These are phyloP conservation scores for Chionographis japonica DNA, from an alignment of 106 monocot genomes.

Conservation along the genomic window DNA sequence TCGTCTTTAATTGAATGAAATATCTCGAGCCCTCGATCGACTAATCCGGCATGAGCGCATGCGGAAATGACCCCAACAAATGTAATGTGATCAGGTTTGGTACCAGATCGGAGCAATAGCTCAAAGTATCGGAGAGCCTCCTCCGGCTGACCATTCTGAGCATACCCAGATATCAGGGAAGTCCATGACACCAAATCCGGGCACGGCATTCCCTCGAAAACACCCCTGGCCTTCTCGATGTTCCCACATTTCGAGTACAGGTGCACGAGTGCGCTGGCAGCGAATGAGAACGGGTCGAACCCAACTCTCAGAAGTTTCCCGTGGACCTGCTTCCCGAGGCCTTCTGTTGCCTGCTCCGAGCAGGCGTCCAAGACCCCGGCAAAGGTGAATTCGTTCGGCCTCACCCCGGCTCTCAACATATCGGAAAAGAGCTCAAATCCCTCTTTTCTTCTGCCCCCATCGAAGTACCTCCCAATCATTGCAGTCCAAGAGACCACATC, in stretches of 20 bases:
- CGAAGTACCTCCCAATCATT: constrained; percentile 67
- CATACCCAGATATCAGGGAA: constrained; percentile 44
- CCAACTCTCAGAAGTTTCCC: constrained; percentile 35
- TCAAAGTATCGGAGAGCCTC: constrained; percentile 40
- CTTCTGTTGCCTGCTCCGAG: constrained; percentile 35
- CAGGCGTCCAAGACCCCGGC: constrained; percentile 41
- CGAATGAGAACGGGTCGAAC: constrained; percentile 27
- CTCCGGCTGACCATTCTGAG: constrained; percentile 60
- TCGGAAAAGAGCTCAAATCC: constrained; percentile 38
- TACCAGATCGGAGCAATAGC: constrained; percentile 32
- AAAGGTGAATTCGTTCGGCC: constrained; percentile 65
- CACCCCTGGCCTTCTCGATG: constrained; percentile 22
- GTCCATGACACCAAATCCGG: constrained; percentile 65
- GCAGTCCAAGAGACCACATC: constrained; percentile 69
- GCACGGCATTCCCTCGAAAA: constrained; percentile 43
- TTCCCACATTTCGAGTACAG: constrained; percentile 72
- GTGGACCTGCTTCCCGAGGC: constrained; percentile 41
- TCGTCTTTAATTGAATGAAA: constrained; percentile 53
- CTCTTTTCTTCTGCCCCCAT: constrained; percentile 31
- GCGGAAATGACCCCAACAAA: constrained; percentile 69
- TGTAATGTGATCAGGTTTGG: constrained; percentile 48
- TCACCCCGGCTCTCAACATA: constrained; percentile 34
- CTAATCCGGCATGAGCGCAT: constrained; percentile 55
- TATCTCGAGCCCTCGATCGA: constrained; percentile 45
- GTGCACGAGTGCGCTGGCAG: constrained; percentile 41